These are phyloP conservation scores for Allomyces javanicus DNA, from an alignment of 192 early-diverging fungal genomes.

Conservation along the genomic window DNA sequence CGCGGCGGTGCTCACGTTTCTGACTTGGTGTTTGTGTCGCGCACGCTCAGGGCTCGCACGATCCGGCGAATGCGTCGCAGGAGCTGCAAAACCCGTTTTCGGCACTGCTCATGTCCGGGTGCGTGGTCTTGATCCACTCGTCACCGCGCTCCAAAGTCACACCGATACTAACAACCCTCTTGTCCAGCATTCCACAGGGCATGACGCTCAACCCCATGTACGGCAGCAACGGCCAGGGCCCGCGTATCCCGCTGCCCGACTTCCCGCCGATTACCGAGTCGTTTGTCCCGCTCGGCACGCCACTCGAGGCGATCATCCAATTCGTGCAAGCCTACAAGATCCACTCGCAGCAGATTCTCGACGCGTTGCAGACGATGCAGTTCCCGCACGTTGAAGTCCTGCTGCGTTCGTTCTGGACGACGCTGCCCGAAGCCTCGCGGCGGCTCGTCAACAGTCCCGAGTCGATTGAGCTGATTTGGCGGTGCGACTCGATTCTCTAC, in stretches of 20 bases:
- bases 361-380: slow-evolving; percentile 12
- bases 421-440: slow-evolving; percentile 2
- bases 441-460: slow-evolving; percentile 10
- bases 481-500: slow-evolving; percentile 26
- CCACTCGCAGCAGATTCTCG: slow-evolving; percentile 10
- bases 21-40: too few species aligned
- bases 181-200: too few species aligned
- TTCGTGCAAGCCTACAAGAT: slow-evolving; percentile 10
- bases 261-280: slow-evolving; percentile 6
- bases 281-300: slow-evolving; percentile 5
- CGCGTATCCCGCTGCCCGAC: slow-evolving; percentile 5
- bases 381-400: slow-evolving; percentile 12
- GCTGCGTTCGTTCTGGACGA: slow-evolving; percentile 9
- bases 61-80: slow-evolving; percentile 5
- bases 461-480: slow-evolving; percentile 21
- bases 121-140: not conserved
- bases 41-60: slow-evolving; percentile 1
- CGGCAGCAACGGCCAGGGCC: not conserved
- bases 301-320: not conserved
- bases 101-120: not conserved
- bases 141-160: too few species aligned
- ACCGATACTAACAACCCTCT: too few species aligned
- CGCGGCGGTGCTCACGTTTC: too few species aligned
- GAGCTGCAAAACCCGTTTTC: slow-evolving; percentile 1
- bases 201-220: not conserved